Conservation (phyloP, 139 green algal species). For the Micractinium sp. region DNA sequence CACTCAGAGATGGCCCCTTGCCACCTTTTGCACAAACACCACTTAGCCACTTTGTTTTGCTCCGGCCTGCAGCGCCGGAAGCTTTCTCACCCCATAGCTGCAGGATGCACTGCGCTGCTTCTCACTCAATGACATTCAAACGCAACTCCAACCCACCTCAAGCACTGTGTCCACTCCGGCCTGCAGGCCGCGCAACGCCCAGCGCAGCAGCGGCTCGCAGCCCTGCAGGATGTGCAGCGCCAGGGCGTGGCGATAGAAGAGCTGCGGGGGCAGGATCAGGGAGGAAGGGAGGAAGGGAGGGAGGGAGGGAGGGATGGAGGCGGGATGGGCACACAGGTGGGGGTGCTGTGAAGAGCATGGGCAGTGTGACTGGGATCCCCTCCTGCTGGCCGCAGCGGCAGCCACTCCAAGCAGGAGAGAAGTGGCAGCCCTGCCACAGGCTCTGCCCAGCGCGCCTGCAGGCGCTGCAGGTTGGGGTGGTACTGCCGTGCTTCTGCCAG, state of each 20-base stretch:
- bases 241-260: constrained; percentile 26
- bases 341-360: not conserved
- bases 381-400: not conserved
- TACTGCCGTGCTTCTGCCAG: constrained; percentile 23
- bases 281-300: not conserved
- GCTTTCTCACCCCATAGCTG: too few species aligned
- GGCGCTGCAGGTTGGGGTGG: constrained; percentile 11
- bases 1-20: too few species aligned
- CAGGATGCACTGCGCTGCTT: too few species aligned
- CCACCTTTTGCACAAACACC: too few species aligned
- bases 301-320: not conserved
- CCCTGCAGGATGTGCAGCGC: not conserved
- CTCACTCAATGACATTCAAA: too few species aligned
- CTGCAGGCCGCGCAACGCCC: constrained; percentile 12
- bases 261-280: not conserved
- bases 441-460: not conserved
- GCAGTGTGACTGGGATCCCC: not conserved
- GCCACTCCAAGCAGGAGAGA: not conserved
- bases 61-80: too few species aligned
- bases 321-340: not conserved
- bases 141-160: not conserved
- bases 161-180: constrained; percentile 5
- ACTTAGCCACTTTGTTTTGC: too few species aligned
- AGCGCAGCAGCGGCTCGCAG: not conserved
- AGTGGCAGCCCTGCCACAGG: too few species aligned